Percentiles rank a stretch among this genome's conserved stretches.
These are phyloP conservation scores for Xylariaceae sp. DNA, from an alignment of 2,329 filamentous ascomycete species.

Conservation along the genomic window DNA sequence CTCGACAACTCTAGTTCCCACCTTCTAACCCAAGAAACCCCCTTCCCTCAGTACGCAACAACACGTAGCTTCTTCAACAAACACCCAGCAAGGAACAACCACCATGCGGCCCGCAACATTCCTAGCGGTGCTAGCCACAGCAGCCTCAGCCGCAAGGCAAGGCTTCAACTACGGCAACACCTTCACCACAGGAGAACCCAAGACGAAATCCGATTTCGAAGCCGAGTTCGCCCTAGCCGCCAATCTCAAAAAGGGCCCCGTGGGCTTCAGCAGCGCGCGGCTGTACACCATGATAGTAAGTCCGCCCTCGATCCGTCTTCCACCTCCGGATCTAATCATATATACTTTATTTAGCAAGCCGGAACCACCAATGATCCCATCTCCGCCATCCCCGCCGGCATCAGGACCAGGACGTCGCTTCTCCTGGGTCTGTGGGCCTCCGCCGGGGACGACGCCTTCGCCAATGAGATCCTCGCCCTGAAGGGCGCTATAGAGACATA, in stretches of 20 bases:
- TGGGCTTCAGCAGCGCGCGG: constrained; percentile 64
- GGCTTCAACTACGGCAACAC: constrained; percentile 73
- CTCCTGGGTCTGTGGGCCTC: constrained; percentile 84
- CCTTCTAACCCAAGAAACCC: no score
- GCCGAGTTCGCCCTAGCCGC: constrained; percentile 64
- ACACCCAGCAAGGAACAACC: not conserved
- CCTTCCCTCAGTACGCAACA: no score
- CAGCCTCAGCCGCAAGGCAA: constrained; percentile 42
- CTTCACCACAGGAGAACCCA: constrained; percentile 56
- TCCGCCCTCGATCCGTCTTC: constrained; percentile 4
- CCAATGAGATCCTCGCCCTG: constrained; percentile 71
- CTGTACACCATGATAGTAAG: constrained; percentile 69
- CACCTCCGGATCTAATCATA: not conserved
- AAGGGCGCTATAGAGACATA: constrained; percentile 64
- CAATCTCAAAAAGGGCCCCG: constrained; percentile 58
- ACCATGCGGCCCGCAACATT: constrained; percentile 26
- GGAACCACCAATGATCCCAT: constrained; percentile 55
- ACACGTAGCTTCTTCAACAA: no score
- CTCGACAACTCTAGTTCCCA: no score
- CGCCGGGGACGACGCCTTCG: constrained; percentile 56
- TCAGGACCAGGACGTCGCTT: constrained; percentile 71
- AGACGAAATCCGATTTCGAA: constrained; percentile 63
- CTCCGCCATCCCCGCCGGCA: constrained; percentile 65
- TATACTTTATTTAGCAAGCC: constrained; percentile 47
- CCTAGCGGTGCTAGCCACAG: constrained; percentile 37